A percentile compares a stretch with the other conserved stretches of the same genome.
Conservation (phyloP, 345 rosid species). For the Gossypium herbaceum region DNA sequence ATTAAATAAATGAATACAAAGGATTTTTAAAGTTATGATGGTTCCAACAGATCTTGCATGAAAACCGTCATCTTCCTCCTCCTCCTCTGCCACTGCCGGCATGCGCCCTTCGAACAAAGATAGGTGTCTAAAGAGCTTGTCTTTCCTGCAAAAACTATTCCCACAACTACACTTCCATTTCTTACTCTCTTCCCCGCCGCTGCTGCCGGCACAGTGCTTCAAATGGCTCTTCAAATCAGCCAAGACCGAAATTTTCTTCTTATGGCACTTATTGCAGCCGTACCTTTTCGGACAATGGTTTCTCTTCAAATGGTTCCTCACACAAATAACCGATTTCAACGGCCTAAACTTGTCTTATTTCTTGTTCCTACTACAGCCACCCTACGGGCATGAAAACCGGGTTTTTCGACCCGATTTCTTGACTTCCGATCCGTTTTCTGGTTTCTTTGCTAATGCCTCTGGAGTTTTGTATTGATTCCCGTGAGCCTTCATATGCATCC, state of each 20-base stretch:
- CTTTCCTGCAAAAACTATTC: slow-evolving; percentile 65
- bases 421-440: slow-evolving; percentile 11
- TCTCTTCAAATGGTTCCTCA: slow-evolving; percentile 72
- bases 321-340: slow-evolving; percentile 57
- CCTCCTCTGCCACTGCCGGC: too few relatives aligned
- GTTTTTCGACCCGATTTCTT: slow-evolving; percentile 3
- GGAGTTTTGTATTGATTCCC: slow-evolving; percentile 62
- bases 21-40: too few relatives aligned
- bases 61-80: too few relatives aligned
- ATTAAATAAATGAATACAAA: too few relatives aligned
- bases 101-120: too few relatives aligned
- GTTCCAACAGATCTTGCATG: too few relatives aligned
- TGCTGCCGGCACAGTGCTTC: slow-evolving; percentile 64
- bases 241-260: slow-evolving; percentile 56
- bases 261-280: slow-evolving; percentile 49
- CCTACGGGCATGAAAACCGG: slow-evolving; percentile 63
- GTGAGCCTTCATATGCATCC: slow-evolving; percentile 85
- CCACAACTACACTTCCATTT: slow-evolving; percentile 70
- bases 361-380: slow-evolving; percentile 58
- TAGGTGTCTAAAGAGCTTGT: slow-evolving; percentile 30
- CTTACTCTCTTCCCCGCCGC: slow-evolving; percentile 43
- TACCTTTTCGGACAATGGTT: slow-evolving; percentile 77
- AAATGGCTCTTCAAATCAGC: slow-evolving; percentile 64
- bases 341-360: slow-evolving; percentile 53
- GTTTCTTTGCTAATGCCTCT: slow-evolving; percentile 58